Conservation (phyloP, 257 asterid genomes). For the Gentiana macrophylla region DNA sequence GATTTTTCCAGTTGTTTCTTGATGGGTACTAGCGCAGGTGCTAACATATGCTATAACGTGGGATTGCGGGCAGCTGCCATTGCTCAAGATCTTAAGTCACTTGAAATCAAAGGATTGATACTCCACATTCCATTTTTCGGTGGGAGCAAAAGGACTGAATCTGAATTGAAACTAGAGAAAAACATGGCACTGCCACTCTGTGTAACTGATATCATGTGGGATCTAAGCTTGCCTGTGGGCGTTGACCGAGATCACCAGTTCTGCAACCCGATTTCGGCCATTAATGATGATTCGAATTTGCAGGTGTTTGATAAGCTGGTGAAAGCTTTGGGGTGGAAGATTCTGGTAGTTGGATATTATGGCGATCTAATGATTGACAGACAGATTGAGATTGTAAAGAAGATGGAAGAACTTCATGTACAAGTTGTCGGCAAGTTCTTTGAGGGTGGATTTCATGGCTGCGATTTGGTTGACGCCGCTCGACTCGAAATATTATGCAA, state of each 20-base stretch:
- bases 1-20: constrained; percentile 1
- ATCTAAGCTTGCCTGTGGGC: constrained; percentile 5
- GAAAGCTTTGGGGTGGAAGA: constrained; percentile 15
- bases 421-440: not conserved
- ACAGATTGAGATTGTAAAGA: constrained; percentile 9
- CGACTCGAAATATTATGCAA: not conserved
- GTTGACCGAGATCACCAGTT: constrained; percentile 9
- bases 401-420: constrained; percentile 4
- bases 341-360: not conserved
- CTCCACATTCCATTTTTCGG: constrained; percentile 11
- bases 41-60: not conserved
- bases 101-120: constrained; percentile 7
- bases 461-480: not conserved
- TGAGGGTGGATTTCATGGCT: constrained; percentile 7
- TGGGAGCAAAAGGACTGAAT: constrained; percentile 7
- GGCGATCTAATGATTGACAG: constrained; percentile 8
- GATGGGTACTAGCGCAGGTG: constrained; percentile 3
- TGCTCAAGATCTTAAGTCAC: constrained; percentile 1
- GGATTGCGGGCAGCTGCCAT: not conserved
- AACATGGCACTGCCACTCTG: not conserved
- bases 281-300: not conserved
- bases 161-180: not conserved
- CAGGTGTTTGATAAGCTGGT: constrained; percentile 2
- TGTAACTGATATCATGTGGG: constrained; percentile 10
- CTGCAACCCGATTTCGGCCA: not conserved